These are phyloP conservation scores for Apiotrichum porosum DNA, from an alignment of 1,284 basidiomycete species.

Conservation along the genomic window DNA sequence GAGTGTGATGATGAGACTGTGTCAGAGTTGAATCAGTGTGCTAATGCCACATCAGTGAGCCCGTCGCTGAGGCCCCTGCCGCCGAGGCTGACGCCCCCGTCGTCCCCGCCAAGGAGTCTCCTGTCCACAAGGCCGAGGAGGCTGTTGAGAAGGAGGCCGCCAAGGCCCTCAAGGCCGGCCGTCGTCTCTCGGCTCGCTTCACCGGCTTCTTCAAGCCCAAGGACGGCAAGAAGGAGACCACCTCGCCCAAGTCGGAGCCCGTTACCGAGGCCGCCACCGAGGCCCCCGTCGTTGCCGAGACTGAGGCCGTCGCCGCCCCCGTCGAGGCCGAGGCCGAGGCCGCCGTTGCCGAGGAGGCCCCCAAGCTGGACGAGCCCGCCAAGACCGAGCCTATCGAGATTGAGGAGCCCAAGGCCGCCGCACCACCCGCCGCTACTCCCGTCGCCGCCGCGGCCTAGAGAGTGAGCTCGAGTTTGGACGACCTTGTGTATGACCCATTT, in stretches of 20 bases:
- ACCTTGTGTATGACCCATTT: slow-evolving; percentile 14
- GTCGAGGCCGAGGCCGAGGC: slow-evolving; percentile 15
- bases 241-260: slow-evolving; percentile 7
- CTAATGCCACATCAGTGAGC: neutral
- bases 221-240: slow-evolving; percentile 25
- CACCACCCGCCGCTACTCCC: slow-evolving; percentile 28
- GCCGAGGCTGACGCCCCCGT: slow-evolving; percentile 12
- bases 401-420: slow-evolving; percentile 29
- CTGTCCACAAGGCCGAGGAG: slow-evolving; percentile 6
- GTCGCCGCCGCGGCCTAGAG: slow-evolving; percentile 36
- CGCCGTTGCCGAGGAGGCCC: slow-evolving; percentile 33
- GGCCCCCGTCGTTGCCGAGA: slow-evolving; percentile 13
- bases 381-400: slow-evolving; percentile 41
- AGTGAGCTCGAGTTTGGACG: neutral
- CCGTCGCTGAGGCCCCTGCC: slow-evolving; percentile 4
- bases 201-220: slow-evolving; percentile 39
- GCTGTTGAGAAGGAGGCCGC: slow-evolving; percentile 11
- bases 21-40: neutral
- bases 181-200: slow-evolving; percentile 44
- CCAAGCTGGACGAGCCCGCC: slow-evolving; percentile 37
- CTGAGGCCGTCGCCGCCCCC: neutral
- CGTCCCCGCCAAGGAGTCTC: slow-evolving; percentile 7
- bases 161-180: slow-evolving; percentile 38
- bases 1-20: neutral
- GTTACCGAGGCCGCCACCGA: slow-evolving; percentile 17